These are phyloP conservation scores for Penicilliopsis zonata DNA, from an alignment of 495 filamentous ascomycete species.

Conservation along the genomic window DNA sequence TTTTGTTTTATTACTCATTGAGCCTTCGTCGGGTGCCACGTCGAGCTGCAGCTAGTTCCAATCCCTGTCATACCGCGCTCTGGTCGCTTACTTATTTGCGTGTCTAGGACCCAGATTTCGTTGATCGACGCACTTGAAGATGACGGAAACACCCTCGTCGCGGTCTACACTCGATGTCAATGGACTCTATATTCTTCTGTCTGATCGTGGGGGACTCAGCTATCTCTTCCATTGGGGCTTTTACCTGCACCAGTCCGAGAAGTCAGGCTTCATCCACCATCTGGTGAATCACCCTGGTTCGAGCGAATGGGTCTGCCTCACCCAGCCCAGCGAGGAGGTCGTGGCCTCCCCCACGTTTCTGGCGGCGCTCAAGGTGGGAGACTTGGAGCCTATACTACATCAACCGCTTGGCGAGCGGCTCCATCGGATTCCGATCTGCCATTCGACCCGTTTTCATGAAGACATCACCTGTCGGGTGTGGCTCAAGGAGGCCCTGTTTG, in stretches of 20 bases:
- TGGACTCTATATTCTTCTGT: conserved; percentile 9
- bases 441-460: conserved; percentile 12
- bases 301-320: conserved; percentile 8
- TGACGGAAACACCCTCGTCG: too few relatives aligned
- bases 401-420: conserved; percentile 8
- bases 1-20: too few relatives aligned
- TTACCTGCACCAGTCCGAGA: conserved; percentile 9
- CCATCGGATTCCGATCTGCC: conserved; percentile 6
- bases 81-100: too few relatives aligned
- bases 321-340: conserved; percentile 3
- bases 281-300: conserved; percentile 7
- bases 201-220: conserved; percentile 8
- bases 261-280: conserved; percentile 6
- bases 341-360: conserved; percentile 2
- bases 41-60: too few relatives aligned
- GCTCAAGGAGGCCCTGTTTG: conserved; percentile 15
- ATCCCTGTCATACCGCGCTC: too few relatives aligned
- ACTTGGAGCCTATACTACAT: conserved; percentile 10
- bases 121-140: too few relatives aligned
- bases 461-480: conserved; percentile 12
- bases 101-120: too few relatives aligned
- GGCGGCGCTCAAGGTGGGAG: conserved; percentile 10
- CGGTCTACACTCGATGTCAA: background rate
- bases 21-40: too few relatives aligned
- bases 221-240: conserved; percentile 14